These are phyloP conservation scores for Neoboletus magnificus DNA, from an alignment of 768 basidiomycete genomes.

Conservation along the genomic window DNA sequence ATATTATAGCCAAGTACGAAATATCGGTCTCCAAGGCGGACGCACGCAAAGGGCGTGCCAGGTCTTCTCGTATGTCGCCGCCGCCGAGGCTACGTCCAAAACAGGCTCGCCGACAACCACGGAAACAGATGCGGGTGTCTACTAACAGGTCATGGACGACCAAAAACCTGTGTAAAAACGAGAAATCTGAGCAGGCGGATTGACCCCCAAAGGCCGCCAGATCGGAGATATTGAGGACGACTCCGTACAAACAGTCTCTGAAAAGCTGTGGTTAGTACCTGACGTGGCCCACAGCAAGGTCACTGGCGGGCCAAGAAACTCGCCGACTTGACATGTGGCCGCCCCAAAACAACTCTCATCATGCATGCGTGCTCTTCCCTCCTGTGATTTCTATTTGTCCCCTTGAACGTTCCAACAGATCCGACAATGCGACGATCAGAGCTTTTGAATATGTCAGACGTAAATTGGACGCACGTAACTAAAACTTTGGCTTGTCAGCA, in stretches of 20 bases:
- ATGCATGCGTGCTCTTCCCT: not conserved
- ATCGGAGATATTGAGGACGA: slow-evolving; percentile 1
- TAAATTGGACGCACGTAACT: slow-evolving; percentile 17
- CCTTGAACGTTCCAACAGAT: slow-evolving; percentile 25
- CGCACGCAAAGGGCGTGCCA: slow-evolving; percentile 31
- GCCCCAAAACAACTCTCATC: slow-evolving; percentile 21
- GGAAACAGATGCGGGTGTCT: slow-evolving; percentile 6
- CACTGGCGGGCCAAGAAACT: not conserved
- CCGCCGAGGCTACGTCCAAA: slow-evolving; percentile 13
- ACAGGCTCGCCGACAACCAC: slow-evolving; percentile 9
- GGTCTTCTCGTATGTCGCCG: slow-evolving; percentile 19
- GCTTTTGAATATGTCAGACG: slow-evolving; percentile 16
- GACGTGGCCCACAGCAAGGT: slow-evolving; percentile 5
- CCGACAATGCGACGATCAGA: slow-evolving; percentile 1
- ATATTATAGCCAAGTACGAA: slow-evolving; percentile 10
- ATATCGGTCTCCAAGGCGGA: slow-evolving; percentile 15
- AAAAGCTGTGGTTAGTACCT: not conserved
- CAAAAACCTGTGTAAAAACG: slow-evolving; percentile 12
- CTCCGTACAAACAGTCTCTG: not conserved
- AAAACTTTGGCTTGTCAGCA: slow-evolving; percentile 3
- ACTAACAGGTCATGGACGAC: not conserved
- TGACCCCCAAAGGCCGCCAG: not conserved
- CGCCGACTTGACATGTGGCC: slow-evolving; percentile 20
- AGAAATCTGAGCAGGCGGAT: not conserved
- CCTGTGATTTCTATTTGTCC: slow-evolving; percentile 8